Conservation (phyloP, 495 filamentous ascomycete species). For the Aspergillus ellipticus region DNA sequence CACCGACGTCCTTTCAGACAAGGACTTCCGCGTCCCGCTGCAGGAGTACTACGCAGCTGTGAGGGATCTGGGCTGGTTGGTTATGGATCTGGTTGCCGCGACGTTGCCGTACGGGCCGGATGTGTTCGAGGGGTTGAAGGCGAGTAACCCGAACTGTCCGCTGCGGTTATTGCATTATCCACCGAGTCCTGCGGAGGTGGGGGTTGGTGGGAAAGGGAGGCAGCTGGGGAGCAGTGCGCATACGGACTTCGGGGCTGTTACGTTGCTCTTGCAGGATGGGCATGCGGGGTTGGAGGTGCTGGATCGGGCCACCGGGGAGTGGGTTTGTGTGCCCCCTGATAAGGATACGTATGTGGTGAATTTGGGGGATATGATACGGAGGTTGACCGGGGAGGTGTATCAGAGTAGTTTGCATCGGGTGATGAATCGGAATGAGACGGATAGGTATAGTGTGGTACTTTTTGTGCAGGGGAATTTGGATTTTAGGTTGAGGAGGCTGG, state of each 20-base stretch:
- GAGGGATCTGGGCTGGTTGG: not conserved
- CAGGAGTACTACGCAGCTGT: constrained; percentile 18
- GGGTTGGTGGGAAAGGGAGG: constrained; percentile 7
- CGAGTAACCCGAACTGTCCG: constrained; percentile 18
- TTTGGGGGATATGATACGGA: constrained; percentile 31
- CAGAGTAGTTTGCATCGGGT: constrained; percentile 36
- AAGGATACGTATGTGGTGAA: constrained; percentile 33
- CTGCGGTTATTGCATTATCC: constrained; percentile 37
- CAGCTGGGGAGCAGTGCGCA: constrained; percentile 33
- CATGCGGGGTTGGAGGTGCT: constrained; percentile 30
- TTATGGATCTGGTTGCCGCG: constrained; percentile 20
- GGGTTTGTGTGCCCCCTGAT: constrained; percentile 26
- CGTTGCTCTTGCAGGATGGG: constrained; percentile 33
- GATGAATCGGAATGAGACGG: constrained; percentile 25
- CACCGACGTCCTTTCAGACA: constrained; percentile 5
- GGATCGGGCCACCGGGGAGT: constrained; percentile 22
- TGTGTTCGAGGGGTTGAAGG: constrained; percentile 27
- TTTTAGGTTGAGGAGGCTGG: not conserved
- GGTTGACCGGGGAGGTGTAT: constrained; percentile 25
- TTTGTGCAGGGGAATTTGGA: constrained; percentile 5
- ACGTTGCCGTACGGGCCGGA: constrained; percentile 22
- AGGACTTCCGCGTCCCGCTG: constrained; percentile 16
- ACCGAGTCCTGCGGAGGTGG: constrained; percentile 5
- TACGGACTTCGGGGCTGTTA: constrained; percentile 38
- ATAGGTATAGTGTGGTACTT: constrained; percentile 39